Evolutionary conservation across 2,329 filamentous ascomycete species (phyloP).

Genomic region (Falciphora oryzae): DNA sequence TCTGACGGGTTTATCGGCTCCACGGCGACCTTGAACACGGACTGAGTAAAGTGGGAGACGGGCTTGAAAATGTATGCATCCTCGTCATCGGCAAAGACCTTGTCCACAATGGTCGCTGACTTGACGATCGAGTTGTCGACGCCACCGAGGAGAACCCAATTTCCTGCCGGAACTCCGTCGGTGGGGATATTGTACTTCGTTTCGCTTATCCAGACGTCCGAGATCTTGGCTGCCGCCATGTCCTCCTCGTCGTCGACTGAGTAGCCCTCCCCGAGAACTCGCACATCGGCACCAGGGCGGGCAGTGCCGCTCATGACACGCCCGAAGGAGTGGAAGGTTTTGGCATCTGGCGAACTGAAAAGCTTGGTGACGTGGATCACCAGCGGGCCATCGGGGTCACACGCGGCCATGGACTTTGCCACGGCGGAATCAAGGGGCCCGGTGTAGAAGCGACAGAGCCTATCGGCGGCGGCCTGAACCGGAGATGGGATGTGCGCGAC

Average conservation of each 20-base stretch:
- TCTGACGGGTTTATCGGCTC: constrained; percentile 98
- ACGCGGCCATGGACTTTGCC: constrained; percentile 72
- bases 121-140: constrained; percentile 99
- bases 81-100: constrained; percentile 76
- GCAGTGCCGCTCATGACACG: constrained; percentile 90
- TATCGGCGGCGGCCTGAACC: constrained; percentile 65
- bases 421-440: constrained; percentile 80
- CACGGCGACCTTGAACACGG: constrained; percentile 94
- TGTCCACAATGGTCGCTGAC: constrained; percentile 82
- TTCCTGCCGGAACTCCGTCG: constrained; percentile 88
- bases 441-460: constrained; percentile 85
- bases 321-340: constrained; percentile 83
- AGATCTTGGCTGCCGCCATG: constrained; percentile 81
- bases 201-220: constrained; percentile 84
- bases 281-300: constrained; percentile 72
- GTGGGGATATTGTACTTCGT: constrained; percentile 89
- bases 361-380: constrained; percentile 92
- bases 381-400: constrained; percentile 83
- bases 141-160: constrained; percentile 84
- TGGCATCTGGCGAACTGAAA: constrained; percentile 86
- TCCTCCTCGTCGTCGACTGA: constrained; percentile 97
- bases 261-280: constrained; percentile 91
- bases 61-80: constrained; percentile 95
- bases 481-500: constrained; percentile 86
- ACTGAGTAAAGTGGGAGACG: constrained; percentile 91